Evolutionary conservation across 176 grass and related monocot species (phyloP), one percentile per base, ranked within the genome.

Genomic region (Bonia amplexicaulis): DNA sequence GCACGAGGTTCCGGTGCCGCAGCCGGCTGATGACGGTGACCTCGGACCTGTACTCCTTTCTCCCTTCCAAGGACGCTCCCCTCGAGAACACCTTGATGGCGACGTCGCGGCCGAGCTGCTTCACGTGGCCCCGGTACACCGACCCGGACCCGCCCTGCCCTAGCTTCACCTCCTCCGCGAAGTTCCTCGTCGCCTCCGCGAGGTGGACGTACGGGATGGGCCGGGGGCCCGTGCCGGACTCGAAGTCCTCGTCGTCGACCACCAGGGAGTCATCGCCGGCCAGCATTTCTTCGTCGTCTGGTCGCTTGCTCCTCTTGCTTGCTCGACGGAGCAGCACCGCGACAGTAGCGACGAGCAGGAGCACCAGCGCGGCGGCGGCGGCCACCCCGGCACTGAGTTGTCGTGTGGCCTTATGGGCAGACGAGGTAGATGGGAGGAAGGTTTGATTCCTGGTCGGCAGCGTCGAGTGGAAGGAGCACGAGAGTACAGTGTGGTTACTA

Each of bases 1-100:
- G 93, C 73, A 92, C 93, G 0, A 94, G 87, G 72, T 94, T 92
- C 9, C 92, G 77, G 70, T 94, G 92, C 7, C 92, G 71, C 49
- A 94, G 77, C 2, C 86, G 82, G 90, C 87, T 90, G 76, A 94
- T 92, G 2, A 90, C 80, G 2, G 76, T 92, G 60, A 94, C 90
- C 90, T 94, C 93, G 0, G 90, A 83, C 44, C 64, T 85, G 79
- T 90, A 92, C 54, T 92, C 90, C 63, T 83, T 90, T 49, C 72
- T 84, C 9, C 93, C 90, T n/a, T 90, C 76, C 78, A 74, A 64
- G 17, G 91, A 82, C 14, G 85, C 86, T 2, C 76, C 86, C 60
- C 75, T 64, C 0, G 42, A 45, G 80, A 96, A 89, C 27, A 82
- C 88, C 72, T 96, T 96, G 73, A 96, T 88, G 44, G 94, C 94